Percentiles rank a stretch among this genome's conserved stretches.
These are phyloP conservation scores for Lactarius akahatsu DNA, from an alignment of 768 basidiomycete genomes.

Conservation along the genomic window DNA sequence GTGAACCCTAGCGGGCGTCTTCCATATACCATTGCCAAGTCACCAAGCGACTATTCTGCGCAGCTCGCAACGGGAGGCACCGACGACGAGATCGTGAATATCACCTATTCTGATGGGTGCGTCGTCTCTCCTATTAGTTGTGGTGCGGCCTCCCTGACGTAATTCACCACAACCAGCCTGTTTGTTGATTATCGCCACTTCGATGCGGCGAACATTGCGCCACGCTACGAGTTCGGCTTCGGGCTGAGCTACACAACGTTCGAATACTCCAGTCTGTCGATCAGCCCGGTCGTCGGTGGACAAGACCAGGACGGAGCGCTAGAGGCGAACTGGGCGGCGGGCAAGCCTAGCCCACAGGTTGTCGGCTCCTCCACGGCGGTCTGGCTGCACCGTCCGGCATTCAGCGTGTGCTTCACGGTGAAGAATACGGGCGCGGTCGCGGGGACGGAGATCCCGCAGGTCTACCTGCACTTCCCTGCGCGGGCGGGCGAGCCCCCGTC, in stretches of 20 bases:
- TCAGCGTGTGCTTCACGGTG: slow-evolving; percentile 61
- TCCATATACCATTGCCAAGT: slow-evolving; percentile 74
- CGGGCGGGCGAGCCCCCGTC: slow-evolving; percentile 69
- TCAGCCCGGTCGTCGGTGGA: slow-evolving; percentile 41
- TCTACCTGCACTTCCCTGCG: slow-evolving; percentile 68
- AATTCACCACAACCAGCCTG: slow-evolving; percentile 23
- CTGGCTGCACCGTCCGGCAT: slow-evolving; percentile 70
- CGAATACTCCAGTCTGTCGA: slow-evolving; percentile 58
- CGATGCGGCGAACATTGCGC: slow-evolving; percentile 61
- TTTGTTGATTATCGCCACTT: slow-evolving; percentile 41
- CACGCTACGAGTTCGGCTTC: slow-evolving; percentile 88
- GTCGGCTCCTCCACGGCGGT: slow-evolving; percentile 61
- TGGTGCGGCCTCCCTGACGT: neutral
- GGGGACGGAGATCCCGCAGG: slow-evolving; percentile 77
- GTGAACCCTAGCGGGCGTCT: slow-evolving; percentile 72
- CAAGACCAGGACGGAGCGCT: slow-evolving; percentile 40
- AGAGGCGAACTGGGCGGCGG: slow-evolving; percentile 57
- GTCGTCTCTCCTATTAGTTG: slow-evolving; percentile 23
- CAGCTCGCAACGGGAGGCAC: slow-evolving; percentile 36
- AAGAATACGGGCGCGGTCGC: slow-evolving; percentile 58
- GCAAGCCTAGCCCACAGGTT: slow-evolving; percentile 51
- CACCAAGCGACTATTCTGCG: slow-evolving; percentile 49
- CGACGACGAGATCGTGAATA: slow-evolving; percentile 39
- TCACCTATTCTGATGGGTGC: slow-evolving; percentile 65
- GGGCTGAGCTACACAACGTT: slow-evolving; percentile 87